Evolutionary conservation across 2,329 filamentous ascomycete genomes (phyloP).

Genomic region (Microsporum ferrugineum): DNA sequence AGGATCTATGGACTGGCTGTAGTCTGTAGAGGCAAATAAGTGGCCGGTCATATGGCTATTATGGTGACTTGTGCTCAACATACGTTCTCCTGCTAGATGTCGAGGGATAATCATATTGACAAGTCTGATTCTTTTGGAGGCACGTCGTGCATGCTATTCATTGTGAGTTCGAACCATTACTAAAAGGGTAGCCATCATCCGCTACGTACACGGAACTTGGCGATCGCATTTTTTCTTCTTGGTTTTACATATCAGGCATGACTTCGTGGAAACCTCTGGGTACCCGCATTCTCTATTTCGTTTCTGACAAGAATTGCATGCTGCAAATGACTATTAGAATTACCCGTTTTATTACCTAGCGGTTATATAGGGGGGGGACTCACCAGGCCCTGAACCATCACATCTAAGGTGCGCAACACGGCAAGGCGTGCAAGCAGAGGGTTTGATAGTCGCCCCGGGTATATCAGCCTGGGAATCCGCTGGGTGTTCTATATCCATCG

Average conservation of each 20-base stretch:
- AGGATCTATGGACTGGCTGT: neutral
- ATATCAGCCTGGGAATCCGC: neutral
- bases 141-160: slow-evolving; percentile 6
- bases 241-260: slow-evolving; percentile 6
- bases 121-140: neutral
- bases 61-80: neutral
- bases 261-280: neutral
- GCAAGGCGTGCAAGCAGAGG: neutral
- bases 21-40: neutral
- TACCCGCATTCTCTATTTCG: neutral
- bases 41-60: neutral
- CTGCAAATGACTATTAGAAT: neutral
- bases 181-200: neutral
- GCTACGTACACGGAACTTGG: slow-evolving; percentile 6
- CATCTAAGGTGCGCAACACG: neutral
- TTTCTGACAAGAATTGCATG: neutral
- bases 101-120: neutral
- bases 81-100: neutral
- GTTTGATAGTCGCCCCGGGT: neutral
- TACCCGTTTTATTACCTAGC: no score
- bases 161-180: neutral
- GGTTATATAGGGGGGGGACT: no score
- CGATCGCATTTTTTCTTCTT: slow-evolving; percentile 12
- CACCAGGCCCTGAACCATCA: neutral
- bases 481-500: neutral